phyloP scores from a whole-genome alignment of 257 asterid species.

The Perilla frutescens region DNA sequence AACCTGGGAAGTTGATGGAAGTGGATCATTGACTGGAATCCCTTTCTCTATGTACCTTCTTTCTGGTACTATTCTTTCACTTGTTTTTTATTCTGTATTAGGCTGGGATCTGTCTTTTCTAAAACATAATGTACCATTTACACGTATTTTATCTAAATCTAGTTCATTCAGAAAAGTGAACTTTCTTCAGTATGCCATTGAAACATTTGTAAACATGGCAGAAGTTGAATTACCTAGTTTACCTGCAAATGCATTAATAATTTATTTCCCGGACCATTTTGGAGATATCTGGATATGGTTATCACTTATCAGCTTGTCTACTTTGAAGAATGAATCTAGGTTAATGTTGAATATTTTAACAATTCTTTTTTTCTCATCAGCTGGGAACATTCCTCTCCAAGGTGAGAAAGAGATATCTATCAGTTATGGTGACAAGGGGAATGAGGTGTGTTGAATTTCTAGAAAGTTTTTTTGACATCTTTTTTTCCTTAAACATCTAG shows the following conservation, averaged over 20 bases:
- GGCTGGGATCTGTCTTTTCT: conserved; percentile 6
- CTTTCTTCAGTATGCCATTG: conserved; percentile 11
- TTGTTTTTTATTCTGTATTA: conserved; percentile 7
- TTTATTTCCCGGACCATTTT: not conserved
- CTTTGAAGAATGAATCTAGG: not conserved
- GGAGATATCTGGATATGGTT: not conserved
- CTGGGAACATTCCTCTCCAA: conserved; percentile 52
- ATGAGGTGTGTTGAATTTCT: conserved; percentile 67
- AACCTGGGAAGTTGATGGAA: conserved; percentile 91
- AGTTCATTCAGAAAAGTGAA: conserved; percentile 22
- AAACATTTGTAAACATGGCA: not conserved
- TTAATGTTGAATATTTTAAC: conserved; percentile 21
- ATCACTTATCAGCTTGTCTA: not conserved
- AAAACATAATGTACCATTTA: not conserved
- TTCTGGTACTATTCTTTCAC: conserved; percentile 58
- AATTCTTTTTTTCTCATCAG: conserved; percentile 42
- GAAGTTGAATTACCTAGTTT: conserved; percentile 8
- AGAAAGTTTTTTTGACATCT: conserved; percentile 11
- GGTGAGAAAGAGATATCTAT: conserved; percentile 78
- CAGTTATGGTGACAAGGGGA: conserved; percentile 96
- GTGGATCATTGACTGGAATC: conserved; percentile 70
- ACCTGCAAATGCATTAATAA: not conserved
- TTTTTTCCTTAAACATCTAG: not conserved
- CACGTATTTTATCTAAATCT: conserved; percentile 7
- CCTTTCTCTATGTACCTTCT: conserved; percentile 90